Base-by-base conservation (phyloP, 108 stramenopile genomes). In the Nannochloropsis salina region DNA sequence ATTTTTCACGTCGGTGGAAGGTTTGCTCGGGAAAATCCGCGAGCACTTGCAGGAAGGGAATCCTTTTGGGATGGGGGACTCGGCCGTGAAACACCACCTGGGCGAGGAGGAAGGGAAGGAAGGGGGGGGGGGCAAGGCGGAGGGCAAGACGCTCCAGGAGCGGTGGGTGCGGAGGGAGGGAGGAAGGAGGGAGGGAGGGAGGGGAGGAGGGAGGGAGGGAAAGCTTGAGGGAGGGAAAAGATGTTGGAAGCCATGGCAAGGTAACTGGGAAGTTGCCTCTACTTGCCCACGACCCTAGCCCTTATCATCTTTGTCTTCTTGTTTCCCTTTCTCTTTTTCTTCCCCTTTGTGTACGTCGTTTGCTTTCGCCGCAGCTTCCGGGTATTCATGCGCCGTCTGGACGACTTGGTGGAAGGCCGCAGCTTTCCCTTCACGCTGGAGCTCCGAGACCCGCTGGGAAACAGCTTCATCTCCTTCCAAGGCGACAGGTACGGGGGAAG, bases 1-100 rank as follows among this genome's bases (percentile, higher is more conserved):
- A 61, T 44, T 97, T 45, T 98, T 95, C 90, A 94, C 96, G 8
- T 96, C 97, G 8, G 93, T 98, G 74, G 93, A 93, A 83, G 93
- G 97, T 1, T 83, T 96, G 45, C 84, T 98, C 42, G 44, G 91
- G n/a, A 94, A 93, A 86, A 90, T 97, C 31, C 85, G 88, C 21
- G 88, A 92, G 43, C 81, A 83, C 42, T 86, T 98, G 82, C 61
- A 80, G 1, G 85, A 85, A 84, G 91, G 91, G 12, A 94, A 94
- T 86, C 95, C 96, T 6, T 95, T 96, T 87, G 90, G 45, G 21
- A 82, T 80, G 43, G 94, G 94, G 9, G 96, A 96, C 88, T 92
- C 93, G 44, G 91, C 94, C 10, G 44, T 43, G 41, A 87, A 45
- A 21, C 83, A 88, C 44, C 89, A 84, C 18, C 84, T n/a, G n/a